phyloP scores from a whole-genome alignment of 768 basidiomycete species.

The Boletus barrowsii region DNA sequence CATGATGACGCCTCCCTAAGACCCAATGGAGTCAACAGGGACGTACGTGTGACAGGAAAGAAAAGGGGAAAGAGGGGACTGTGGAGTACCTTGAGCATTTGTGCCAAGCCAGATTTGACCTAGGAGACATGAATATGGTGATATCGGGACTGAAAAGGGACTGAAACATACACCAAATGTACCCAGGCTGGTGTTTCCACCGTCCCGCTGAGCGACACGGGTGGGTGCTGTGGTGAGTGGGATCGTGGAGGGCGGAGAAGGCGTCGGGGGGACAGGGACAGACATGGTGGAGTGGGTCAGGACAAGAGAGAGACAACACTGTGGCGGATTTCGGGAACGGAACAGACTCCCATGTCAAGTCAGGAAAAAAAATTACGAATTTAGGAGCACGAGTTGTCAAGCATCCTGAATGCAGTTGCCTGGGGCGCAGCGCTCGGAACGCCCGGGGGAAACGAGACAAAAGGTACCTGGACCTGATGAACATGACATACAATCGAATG shows the following conservation, averaged over 20 bases:
- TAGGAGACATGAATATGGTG: conserved; percentile 25
- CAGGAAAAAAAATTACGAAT: not conserved
- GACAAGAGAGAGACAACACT: not conserved
- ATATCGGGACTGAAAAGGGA: not conserved
- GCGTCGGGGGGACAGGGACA: conserved; percentile 5
- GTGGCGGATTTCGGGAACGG: conserved; percentile 6
- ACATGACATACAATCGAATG: not conserved
- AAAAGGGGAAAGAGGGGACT: not conserved
- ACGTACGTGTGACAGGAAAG: not conserved
- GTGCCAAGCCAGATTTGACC: conserved; percentile 93
- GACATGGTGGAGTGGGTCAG: conserved; percentile 8
- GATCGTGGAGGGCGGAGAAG: not conserved
- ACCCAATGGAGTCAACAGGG: not conserved
- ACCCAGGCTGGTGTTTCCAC: conserved; percentile 57
- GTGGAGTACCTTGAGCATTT: conserved; percentile 84
- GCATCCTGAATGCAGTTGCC: not conserved
- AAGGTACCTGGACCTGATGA: not conserved
- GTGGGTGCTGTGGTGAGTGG: conserved; percentile 36
- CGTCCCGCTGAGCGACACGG: conserved; percentile 49
- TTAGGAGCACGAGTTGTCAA: not conserved
- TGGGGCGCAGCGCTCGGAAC: not conserved
- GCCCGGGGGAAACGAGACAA: not conserved
- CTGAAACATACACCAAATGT: conserved; percentile 60
- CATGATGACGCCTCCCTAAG: conserved; percentile 87
- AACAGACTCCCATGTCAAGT: not conserved